Conservation (phyloP, 108 stramenopile species). For the Cyclotella atomus region DNA sequence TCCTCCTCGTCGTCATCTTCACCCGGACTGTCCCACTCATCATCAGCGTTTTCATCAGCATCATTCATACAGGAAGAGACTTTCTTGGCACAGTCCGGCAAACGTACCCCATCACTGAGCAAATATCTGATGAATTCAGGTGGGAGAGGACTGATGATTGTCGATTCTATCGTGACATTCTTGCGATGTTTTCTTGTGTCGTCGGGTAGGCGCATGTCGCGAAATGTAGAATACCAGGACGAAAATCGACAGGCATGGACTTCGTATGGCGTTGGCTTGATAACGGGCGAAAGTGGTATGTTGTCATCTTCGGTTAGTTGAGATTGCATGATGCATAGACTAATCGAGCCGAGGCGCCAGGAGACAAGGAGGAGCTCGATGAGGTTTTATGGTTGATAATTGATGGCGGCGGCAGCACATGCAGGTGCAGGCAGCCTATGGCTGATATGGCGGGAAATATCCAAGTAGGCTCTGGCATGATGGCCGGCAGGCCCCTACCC, state of each 20-base stretch:
- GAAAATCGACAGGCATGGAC: slow-evolving; percentile 54
- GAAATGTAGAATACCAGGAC: slow-evolving; percentile 53
- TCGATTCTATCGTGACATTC: slow-evolving; percentile 71
- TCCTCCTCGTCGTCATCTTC: slow-evolving; percentile 36
- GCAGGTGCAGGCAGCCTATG: no score
- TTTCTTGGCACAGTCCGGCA: slow-evolving; percentile 71
- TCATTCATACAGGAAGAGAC: slow-evolving; percentile 64
- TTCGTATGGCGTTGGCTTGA: slow-evolving; percentile 31
- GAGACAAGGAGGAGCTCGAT: no score
- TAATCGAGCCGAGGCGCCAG: no score
- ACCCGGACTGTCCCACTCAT: slow-evolving; percentile 16
- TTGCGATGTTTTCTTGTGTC: slow-evolving; percentile 29
- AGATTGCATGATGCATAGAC: neutral
- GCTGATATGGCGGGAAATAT: no score
- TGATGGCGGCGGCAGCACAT: no score
- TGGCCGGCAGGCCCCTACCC: no score
- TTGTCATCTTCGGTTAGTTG: neutral
- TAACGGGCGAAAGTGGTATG: neutral
- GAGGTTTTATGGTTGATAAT: no score
- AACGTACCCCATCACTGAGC: slow-evolving; percentile 79
- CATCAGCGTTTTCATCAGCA: slow-evolving; percentile 47
- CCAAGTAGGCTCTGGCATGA: no score
- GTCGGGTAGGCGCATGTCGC: slow-evolving; percentile 11
- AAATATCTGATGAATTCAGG: slow-evolving; percentile 79
- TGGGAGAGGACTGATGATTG: slow-evolving; percentile 61